Percentiles rank a stretch among this genome's conserved stretches.
phyloP scores from a whole-genome alignment of 257 asterid genomes.

The Fraxinus anomala region DNA sequence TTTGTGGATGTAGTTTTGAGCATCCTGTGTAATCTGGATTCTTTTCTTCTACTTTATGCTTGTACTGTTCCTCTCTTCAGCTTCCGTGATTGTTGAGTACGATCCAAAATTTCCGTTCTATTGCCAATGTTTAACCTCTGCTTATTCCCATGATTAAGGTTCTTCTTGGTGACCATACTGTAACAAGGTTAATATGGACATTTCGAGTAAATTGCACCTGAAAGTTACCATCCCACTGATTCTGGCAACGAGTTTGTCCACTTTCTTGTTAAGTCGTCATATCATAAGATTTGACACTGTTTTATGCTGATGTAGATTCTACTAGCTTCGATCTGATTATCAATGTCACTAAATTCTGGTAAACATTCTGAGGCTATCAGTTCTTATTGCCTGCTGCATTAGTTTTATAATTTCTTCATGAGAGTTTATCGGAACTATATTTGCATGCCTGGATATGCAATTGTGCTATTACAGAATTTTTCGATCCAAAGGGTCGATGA shows the following conservation, averaged over 20 bases:
- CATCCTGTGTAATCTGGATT: not conserved
- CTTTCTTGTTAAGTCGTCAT: constrained; percentile 20
- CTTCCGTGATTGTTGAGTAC: not conserved
- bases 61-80: not conserved
- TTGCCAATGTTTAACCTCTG: not conserved
- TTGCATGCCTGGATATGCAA: no score
- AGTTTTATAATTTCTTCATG: no score
- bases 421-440: no score
- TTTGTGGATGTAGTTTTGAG: constrained; percentile 4
- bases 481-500: no score
- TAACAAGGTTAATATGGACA: constrained; percentile 33
- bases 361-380: not conserved
- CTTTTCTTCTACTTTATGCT: not conserved
- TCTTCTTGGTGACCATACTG: constrained; percentile 15
- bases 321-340: constrained; percentile 35
- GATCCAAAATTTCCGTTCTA: not conserved
- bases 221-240: not conserved
- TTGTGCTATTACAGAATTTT: no score
- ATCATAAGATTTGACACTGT: not conserved
- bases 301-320: constrained; percentile 35
- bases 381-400: not conserved
- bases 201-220: constrained; percentile 13
- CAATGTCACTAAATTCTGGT: constrained; percentile 44
- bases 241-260: constrained; percentile 22
- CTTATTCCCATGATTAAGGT: constrained; percentile 14